phyloP scores from a whole-genome alignment of 202 grass and related monocot species.

The Bolboschoenoplectus hybrid region DNA sequence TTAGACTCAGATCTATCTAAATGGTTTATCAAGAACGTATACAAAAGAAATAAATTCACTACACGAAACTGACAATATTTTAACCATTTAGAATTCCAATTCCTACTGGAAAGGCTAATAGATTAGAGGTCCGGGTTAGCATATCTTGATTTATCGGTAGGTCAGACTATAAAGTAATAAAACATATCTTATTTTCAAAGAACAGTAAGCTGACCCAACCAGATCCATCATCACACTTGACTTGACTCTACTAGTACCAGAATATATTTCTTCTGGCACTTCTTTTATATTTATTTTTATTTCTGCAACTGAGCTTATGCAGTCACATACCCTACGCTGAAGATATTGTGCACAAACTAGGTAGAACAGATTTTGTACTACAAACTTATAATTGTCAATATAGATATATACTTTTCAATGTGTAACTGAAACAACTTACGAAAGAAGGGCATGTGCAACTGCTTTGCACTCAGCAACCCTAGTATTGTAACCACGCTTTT shows the following conservation, averaged over 20 bases:
- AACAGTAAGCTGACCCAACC: neutral
- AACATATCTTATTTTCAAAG: neutral
- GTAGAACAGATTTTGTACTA: neutral
- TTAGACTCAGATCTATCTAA: neutral
- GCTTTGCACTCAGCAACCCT: constrained; percentile 89
- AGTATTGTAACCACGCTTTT: constrained; percentile 80
- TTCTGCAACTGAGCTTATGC: neutral
- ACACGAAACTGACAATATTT: neutral
- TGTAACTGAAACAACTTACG: constrained; percentile 52
- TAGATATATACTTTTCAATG: neutral
- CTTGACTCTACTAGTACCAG: neutral
- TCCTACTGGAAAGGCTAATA: neutral
- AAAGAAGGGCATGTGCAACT: constrained; percentile 68
- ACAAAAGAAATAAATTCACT: neutral
- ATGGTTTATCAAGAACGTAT: constrained; percentile 7
- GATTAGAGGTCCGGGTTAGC: neutral
- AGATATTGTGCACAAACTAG: neutral
- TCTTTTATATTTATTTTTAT: constrained; percentile 5
- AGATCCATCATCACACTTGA: neutral
- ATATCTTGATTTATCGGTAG: neutral
- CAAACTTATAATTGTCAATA: neutral
- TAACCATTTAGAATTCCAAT: neutral
- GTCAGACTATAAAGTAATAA: neutral
- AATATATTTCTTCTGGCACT: neutral
- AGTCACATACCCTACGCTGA: neutral